Base-by-base conservation (phyloP, 2,329 filamentous ascomycete genomes). In the Dactylellina cionopaga region DNA sequence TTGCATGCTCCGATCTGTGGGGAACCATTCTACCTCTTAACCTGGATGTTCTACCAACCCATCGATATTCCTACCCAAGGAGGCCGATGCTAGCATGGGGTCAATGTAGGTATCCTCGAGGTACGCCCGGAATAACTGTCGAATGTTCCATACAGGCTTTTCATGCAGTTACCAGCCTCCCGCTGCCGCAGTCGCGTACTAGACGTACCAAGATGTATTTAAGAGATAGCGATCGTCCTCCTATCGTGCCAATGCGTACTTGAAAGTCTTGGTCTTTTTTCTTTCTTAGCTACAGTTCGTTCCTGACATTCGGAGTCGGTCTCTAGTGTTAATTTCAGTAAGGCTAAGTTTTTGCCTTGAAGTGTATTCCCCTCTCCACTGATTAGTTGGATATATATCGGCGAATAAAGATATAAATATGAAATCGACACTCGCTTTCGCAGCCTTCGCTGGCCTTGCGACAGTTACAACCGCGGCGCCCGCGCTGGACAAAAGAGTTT, bases 71-170 rank as follows among this genome's bases (percentile, higher is more conserved):
- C n/a, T n/a, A n/a, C n/a, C 31, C 59, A 25, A 37, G 17, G 13
- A 64, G 46, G 24, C 27, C n/a, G 22, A 17, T 25, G 19, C 27
- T n/a, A 17, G n/a, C 15, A 15, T 4, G 31, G 44, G 24, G 29
- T 22, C 39, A 37, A 27, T 19, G 25, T 43, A 41, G 24, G 24
- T 52, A 59, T 35, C 58, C 52, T 71, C 35, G 31, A 56, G 51
- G 66, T 43, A 44, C 25, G 24, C 31, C 35, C 66, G 66, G 66
- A 71, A 64, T 58, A 71, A 64, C 66, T 58, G 31, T 47, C 17
- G 33, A 58, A 29, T 35, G 25, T 71, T 64, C 66, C 58, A 71
- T 71, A 71, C 52, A 71, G 66, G 44, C 62, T 66, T 29, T 46
- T 58, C 29, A 41, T 24, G 35, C 22, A 43, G 7, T 29, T n/a